These are phyloP conservation scores for Colletotrichum paranaense DNA, from an alignment of 2,329 filamentous ascomycete species.

Conservation along the genomic window DNA sequence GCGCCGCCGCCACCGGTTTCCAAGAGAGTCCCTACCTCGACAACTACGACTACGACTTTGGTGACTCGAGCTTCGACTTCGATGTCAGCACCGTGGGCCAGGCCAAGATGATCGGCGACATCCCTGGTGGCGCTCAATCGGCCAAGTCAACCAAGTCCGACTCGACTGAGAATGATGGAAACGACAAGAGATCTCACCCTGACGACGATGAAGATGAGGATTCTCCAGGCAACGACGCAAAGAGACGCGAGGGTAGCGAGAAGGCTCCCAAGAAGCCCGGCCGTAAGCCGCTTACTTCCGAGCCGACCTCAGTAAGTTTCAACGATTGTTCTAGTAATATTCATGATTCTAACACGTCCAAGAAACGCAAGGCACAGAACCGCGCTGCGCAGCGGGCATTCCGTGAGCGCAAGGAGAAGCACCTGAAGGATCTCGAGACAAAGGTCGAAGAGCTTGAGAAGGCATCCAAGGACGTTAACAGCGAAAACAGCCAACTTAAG, in stretches of 20 bases:
- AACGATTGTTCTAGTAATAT: neutral
- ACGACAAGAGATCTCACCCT: constrained; percentile 79
- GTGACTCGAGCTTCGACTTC: constrained; percentile 83
- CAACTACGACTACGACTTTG: constrained; percentile 79
- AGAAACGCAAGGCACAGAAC: constrained; percentile 98
- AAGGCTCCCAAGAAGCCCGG: constrained; percentile 96
- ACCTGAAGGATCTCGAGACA: constrained; percentile 84
- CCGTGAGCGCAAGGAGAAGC: constrained; percentile 93
- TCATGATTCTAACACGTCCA: constrained; percentile 18
- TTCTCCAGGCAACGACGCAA: constrained; percentile 59
- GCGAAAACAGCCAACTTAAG: constrained; percentile 86
- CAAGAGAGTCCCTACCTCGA: constrained; percentile 87
- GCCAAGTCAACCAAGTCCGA: constrained; percentile 60
- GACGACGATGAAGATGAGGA: constrained; percentile 76
- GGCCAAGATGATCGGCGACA: constrained; percentile 79
- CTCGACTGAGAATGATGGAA: constrained; percentile 69
- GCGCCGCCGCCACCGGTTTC: constrained; percentile 59
- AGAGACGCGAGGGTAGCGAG: constrained; percentile 84
- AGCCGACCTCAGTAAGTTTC: constrained; percentile 88
- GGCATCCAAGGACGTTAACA: constrained; percentile 82
- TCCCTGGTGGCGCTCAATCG: constrained; percentile 69
- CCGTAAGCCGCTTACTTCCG: constrained; percentile 92
- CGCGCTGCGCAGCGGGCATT: constrained; percentile 93
- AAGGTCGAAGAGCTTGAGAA: constrained; percentile 84
- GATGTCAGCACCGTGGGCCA: constrained; percentile 61